Evolutionary conservation across 208 protist genomes (phyloP).

Genomic region (Wallacemonas sp.): DNA sequence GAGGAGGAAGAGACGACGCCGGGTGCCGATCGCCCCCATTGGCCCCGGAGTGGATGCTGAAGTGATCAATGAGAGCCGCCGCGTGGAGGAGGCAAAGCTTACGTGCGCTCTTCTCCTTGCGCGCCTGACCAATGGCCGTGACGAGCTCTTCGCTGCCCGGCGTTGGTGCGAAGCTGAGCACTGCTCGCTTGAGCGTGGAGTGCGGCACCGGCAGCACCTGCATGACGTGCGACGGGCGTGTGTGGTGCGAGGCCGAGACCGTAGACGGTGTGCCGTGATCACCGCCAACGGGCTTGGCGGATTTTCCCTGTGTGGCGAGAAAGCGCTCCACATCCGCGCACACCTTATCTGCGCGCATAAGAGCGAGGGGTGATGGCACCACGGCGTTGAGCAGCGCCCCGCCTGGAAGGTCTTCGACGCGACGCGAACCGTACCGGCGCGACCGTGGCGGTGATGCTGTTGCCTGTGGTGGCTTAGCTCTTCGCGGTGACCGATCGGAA

Average conservation of each 20-base stretch:
- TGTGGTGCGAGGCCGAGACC: neutral
- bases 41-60: constrained; percentile 18
- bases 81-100: constrained; percentile 82
- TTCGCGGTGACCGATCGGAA: no score
- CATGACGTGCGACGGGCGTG: constrained; percentile 5
- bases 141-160: constrained; percentile 12
- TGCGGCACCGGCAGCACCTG: constrained; percentile 30
- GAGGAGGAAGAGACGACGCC: no score
- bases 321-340: neutral
- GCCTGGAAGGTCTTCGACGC: constrained; percentile 9
- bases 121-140: constrained; percentile 58
- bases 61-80: constrained; percentile 62
- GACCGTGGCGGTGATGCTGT: neutral
- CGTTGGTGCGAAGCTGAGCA: constrained; percentile 33
- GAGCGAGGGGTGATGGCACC: constrained; percentile 21
- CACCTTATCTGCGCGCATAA: constrained; percentile 9
- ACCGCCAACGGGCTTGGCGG: no score
- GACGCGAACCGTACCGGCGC: no score
- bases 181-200: constrained; percentile 40
- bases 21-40: no score
- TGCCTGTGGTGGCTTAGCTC: neutral
- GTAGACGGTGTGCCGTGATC: constrained; percentile 21
- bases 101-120: constrained; percentile 38
- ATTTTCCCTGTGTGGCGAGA: neutral
- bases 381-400: constrained; percentile 6